Evolutionary conservation across 2,329 filamentous ascomycete species (phyloP).

Genomic region (Raffaelea ambrosiae): DNA sequence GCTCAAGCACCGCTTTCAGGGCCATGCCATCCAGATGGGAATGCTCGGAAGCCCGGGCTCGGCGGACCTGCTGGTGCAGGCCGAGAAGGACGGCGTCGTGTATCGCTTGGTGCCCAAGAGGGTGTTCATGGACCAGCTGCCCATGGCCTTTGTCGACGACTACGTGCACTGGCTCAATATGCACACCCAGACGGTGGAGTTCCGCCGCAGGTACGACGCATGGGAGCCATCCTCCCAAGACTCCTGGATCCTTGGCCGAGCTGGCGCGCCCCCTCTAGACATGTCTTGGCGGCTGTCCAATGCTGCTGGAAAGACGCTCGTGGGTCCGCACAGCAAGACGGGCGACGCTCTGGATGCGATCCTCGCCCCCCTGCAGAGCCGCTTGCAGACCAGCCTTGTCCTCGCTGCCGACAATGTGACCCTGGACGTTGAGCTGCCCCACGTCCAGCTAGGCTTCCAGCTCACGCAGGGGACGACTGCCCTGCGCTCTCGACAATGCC

Average conservation of each 20-base stretch:
- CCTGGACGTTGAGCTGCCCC: constrained; percentile 12
- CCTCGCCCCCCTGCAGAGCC: constrained; percentile 27
- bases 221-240: background rate
- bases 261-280: background rate
- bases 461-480: constrained; percentile 16
- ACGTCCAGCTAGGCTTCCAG: constrained; percentile 31
- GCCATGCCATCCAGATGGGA: constrained; percentile 27
- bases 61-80: constrained; percentile 26
- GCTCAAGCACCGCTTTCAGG: constrained; percentile 20
- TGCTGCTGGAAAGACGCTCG: background rate
- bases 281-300: background rate
- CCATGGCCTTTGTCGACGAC: constrained; percentile 26
- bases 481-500: constrained; percentile 39
- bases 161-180: constrained; percentile 39
- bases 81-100: constrained; percentile 2
- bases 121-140: constrained; percentile 29
- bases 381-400: constrained; percentile 24
- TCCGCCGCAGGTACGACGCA: background rate
- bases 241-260: background rate
- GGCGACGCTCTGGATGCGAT: constrained; percentile 21
- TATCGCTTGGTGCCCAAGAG: constrained; percentile 25
- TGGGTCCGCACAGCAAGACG: constrained; percentile 20
- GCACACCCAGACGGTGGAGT: background rate
- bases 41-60: constrained; percentile 5
- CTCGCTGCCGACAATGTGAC: constrained; percentile 8